Evolutionary conservation across 2,329 filamentous ascomycete genomes (phyloP), one percentile per base, ranked within the genome.

Genomic region (Ophiocordyceps camponoti-floridani): DNA sequence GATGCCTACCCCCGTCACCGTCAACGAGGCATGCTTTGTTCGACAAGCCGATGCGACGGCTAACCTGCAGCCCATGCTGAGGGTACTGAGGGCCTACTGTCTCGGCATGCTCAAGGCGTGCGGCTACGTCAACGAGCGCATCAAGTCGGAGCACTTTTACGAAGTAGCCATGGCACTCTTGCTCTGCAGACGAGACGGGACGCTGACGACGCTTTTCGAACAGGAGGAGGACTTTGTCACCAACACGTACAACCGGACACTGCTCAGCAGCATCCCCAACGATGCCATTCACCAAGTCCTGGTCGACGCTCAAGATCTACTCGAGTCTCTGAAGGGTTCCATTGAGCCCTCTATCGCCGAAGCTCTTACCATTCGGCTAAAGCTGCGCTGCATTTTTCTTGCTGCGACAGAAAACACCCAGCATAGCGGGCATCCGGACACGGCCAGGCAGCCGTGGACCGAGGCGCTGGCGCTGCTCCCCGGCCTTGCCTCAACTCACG

Each of bases 221-320:
- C 30, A 89, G 80, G 91, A 98, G 63, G 91, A 98, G 62, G 91
- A 98, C 56, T 95, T 98, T 57, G 85, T 93, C 18, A 88, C 86
- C 7, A 87, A 94, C 59, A 83, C 88, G 0, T 96, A 91, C 58
- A 82, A 87, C 52, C 76, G 88, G 35, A 77, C 76, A 12, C 67
- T 98, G 1, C 69, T 96, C 7, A 75, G 78, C 26, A 64, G 71
- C 13, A 69, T 89, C 46, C 66, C 74, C 14, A 61, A 69, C 2
- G 63, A 68, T 5, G 67, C 72, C n/a, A 69, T 86, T 23, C 64
- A 70, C 40, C 60, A 64, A 9, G 58, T 71, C 26, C 60, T 86
- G 18, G 59, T 70, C 23, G 63, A 72, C 31, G 77, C 78, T 4
- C 60, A 72, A n/a, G 58, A 59, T 12, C 63, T 75, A 48, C 53